Evolutionary conservation across 345 rosid species (phyloP).

Genomic region (Pistacia integerrima): DNA sequence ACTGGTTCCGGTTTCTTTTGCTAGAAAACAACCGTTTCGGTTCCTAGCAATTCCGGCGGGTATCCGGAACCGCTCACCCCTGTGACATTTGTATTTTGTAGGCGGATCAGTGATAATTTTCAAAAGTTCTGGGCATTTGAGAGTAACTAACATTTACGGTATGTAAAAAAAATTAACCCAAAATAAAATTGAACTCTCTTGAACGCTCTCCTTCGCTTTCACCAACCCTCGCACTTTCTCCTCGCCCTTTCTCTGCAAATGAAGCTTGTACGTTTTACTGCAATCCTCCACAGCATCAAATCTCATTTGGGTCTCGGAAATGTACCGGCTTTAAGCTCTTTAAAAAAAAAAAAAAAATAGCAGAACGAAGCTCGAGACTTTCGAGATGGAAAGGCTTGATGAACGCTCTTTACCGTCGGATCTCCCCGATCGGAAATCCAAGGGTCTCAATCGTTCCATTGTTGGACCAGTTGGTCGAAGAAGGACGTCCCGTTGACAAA

Average conservation of each 20-base stretch:
- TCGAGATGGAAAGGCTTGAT: not conserved
- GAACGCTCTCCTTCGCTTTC: not conserved
- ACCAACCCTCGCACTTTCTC: no score
- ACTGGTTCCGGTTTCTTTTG: no score
- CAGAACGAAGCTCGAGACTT: no score
- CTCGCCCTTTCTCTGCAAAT: not conserved
- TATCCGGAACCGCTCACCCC: no score
- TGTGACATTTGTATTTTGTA: no score
- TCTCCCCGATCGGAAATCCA: conserved; percentile 33
- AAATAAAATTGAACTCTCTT: no score
- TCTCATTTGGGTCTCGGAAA: conserved; percentile 20
- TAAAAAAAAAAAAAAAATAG: not conserved
- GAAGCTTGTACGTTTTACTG: not conserved
- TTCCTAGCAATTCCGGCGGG: no score
- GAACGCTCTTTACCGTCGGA: conserved; percentile 26
- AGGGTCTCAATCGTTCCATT: conserved; percentile 33
- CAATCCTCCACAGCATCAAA: not conserved
- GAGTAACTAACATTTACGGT: no score
- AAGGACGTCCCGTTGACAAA: conserved; percentile 29
- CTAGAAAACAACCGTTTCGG: no score
- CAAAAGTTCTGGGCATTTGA: no score
- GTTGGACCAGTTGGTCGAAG: conserved; percentile 46
- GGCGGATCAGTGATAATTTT: no score
- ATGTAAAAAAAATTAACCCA: no score
- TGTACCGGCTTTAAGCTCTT: not conserved